Conservation (phyloP, 2,329 filamentous ascomycete species). For the Ilyonectria sp. region DNA sequence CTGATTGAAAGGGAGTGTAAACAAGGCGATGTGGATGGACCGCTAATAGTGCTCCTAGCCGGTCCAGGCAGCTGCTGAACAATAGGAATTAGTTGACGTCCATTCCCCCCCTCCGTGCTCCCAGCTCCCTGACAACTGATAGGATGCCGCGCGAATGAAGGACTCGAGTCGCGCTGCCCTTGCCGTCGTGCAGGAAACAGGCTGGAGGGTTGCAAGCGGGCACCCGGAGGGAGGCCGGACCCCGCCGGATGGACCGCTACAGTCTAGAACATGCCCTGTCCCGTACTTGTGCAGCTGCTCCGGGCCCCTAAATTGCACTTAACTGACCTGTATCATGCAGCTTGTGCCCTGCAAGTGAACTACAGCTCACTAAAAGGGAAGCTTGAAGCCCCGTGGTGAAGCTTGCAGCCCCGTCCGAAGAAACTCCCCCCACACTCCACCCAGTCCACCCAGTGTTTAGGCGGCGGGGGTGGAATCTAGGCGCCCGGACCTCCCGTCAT, state of each 20-base stretch:
- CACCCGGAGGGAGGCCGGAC: slow-evolving; percentile 12
- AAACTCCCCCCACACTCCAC: slow-evolving; percentile 11
- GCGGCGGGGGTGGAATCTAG: slow-evolving; percentile 8
- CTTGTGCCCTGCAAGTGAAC: neutral
- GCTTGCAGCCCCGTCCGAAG: neutral
- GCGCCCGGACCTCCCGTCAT: slow-evolving; percentile 22
- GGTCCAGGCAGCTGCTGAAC: neutral
- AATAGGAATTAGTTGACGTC: neutral
- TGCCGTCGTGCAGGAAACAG: neutral
- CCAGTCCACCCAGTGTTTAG: slow-evolving; percentile 4
- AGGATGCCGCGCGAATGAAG: slow-evolving; percentile 1
- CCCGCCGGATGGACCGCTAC: slow-evolving; percentile 19
- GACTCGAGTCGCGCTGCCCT: neutral
- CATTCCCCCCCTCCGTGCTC: neutral
- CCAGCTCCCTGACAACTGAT: neutral
- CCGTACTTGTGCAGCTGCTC: neutral
- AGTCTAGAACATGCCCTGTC: neutral
- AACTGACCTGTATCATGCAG: neutral
- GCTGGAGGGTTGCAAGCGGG: slow-evolving; percentile 24
- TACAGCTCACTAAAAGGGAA: neutral
- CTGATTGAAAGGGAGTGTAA: neutral
- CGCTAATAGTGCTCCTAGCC: neutral
- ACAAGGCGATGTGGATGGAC: neutral
- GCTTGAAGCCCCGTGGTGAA: neutral
- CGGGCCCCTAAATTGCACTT: neutral